phyloP scores from a whole-genome alignment of 2,329 filamentous ascomycete species.

The Cercospora nicotianae region DNA sequence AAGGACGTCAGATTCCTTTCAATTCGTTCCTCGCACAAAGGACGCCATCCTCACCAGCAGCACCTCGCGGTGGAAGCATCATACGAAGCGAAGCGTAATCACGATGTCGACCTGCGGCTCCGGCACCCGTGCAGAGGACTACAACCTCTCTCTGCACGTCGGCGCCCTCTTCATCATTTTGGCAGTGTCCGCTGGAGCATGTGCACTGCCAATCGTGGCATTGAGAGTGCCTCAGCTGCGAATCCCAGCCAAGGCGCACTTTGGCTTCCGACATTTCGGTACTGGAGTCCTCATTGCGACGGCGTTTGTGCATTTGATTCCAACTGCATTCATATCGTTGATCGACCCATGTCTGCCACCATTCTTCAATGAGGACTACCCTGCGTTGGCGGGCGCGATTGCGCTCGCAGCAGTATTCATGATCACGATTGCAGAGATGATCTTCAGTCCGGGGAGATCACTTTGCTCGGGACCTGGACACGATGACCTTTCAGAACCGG shows the following conservation, averaged over 20 bases:
- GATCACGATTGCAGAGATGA: slow-evolving; percentile 54
- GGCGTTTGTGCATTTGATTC: slow-evolving; percentile 58
- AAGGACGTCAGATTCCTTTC: background rate
- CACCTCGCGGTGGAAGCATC: background rate
- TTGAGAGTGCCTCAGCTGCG: slow-evolving; percentile 57
- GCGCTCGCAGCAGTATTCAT: slow-evolving; percentile 60
- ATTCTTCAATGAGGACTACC: slow-evolving; percentile 74
- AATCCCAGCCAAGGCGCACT: slow-evolving; percentile 58
- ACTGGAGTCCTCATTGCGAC: slow-evolving; percentile 57
- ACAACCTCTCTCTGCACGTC: slow-evolving; percentile 57
- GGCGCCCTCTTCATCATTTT: slow-evolving; percentile 57
- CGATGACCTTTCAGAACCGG: background rate
- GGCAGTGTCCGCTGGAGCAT: slow-evolving; percentile 55
- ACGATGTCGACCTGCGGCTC: slow-evolving; percentile 50
- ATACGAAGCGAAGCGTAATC: background rate
- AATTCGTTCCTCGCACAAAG: background rate
- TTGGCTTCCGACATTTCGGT: slow-evolving; percentile 58
- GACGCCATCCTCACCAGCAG: background rate
- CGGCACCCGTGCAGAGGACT: slow-evolving; percentile 43
- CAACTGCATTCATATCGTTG: slow-evolving; percentile 59
- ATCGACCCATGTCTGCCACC: slow-evolving; percentile 66
- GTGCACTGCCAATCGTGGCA: slow-evolving; percentile 62
- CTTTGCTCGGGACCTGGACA: slow-evolving; percentile 20
- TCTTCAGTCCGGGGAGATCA: slow-evolving; percentile 28
- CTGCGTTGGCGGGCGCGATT: slow-evolving; percentile 73